Evolutionary conservation across 495 filamentous ascomycete species (phyloP), one percentile per base, ranked within the genome.

Genomic region (Aspergillus bertholletiae): DNA sequence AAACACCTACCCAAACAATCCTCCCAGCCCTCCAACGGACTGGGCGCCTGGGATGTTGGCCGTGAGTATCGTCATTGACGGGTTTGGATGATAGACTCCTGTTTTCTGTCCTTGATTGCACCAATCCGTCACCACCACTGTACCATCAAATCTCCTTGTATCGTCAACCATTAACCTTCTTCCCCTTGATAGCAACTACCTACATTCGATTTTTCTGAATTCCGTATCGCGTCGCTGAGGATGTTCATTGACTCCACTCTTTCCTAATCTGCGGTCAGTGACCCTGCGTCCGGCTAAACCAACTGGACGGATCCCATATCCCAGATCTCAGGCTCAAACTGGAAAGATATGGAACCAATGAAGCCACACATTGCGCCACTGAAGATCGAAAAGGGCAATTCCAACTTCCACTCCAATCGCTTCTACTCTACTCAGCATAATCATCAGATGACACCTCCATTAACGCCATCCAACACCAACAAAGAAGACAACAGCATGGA

Each of bases 391-490:
- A 92, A 90, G 71, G 75, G 72, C 34, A 79, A 77, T 51, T 70
- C 76, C 51, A 78, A 78, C 64, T 77, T 58, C 46, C 55, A 60
- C 50, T 49, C 46, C 46, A 37, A 56, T 60, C 68, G 60, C 58
- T 73, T 62, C 53, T 68, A 72, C 56, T 62, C 58, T 8, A 43
- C 61, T 45, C 39, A 60, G 55, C 62, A 59, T 40, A 63, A 62
- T 11, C 66, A 64, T 56, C n/a, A n/a, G n/a, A 81, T 90, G 60
- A 92, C 88, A 7, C 88, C 89, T 11, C 88, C 88, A 48, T 71
- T 84, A 52, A 90, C 89, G 30, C 89, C 89, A 5, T 80, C 84
- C 69, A 77, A 74, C 7, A 48, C n/a, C n/a, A n/a, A n/a, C n/a
- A n/a, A n/a, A n/a, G n/a, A 82, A 60, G 76, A 85, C 60, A 77